A percentile compares a stretch with the other conserved stretches of the same genome.
Evolutionary conservation across 192 early-diverging fungal species (phyloP).

Genomic region (Gorgonomyces haynaldii): DNA sequence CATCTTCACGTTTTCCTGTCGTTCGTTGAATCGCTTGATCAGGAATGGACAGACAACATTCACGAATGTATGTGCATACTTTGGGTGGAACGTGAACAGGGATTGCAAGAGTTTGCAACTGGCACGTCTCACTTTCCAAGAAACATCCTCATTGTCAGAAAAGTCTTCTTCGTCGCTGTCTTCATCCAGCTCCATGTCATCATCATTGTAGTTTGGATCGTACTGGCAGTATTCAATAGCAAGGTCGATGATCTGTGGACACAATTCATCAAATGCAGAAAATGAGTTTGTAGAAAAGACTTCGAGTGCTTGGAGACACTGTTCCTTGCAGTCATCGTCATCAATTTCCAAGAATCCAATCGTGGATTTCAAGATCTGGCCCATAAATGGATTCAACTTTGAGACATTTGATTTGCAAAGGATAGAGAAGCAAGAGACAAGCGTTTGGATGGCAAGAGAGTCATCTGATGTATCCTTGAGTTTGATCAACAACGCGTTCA

Average conservation of each 20-base stretch:
- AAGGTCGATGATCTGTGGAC: constrained; percentile 37
- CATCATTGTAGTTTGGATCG: constrained; percentile 77
- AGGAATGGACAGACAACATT: constrained; percentile 57
- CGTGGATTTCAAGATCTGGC: constrained; percentile 48
- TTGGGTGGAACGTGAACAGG: constrained; percentile 59
- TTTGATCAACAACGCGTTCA: constrained; percentile 40
- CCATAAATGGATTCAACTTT: constrained; percentile 34
- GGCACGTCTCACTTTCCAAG: constrained; percentile 81
- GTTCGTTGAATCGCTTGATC: constrained; percentile 66
- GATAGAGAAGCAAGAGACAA: constrained; percentile 58
- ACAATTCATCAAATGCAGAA: background rate
- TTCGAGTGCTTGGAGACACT: constrained; percentile 48
- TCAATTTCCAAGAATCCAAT: constrained; percentile 44
- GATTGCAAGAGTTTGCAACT: constrained; percentile 58
- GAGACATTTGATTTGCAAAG: constrained; percentile 40
- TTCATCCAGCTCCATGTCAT: constrained; percentile 52
- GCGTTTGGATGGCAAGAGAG: constrained; percentile 58
- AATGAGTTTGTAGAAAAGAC: background rate
- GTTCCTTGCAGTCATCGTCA: constrained; percentile 75
- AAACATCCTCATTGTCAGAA: constrained; percentile 84
- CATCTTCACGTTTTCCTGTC: constrained; percentile 73
- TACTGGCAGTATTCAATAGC: constrained; percentile 59
- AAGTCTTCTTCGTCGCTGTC: constrained; percentile 51
- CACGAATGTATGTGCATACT: constrained; percentile 53
- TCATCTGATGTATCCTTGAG: constrained; percentile 35